Evolutionary conservation across 1,139 yeast species (phyloP), one percentile per base, ranked within the genome.

Genomic region (Kodamaea sp.): DNA sequence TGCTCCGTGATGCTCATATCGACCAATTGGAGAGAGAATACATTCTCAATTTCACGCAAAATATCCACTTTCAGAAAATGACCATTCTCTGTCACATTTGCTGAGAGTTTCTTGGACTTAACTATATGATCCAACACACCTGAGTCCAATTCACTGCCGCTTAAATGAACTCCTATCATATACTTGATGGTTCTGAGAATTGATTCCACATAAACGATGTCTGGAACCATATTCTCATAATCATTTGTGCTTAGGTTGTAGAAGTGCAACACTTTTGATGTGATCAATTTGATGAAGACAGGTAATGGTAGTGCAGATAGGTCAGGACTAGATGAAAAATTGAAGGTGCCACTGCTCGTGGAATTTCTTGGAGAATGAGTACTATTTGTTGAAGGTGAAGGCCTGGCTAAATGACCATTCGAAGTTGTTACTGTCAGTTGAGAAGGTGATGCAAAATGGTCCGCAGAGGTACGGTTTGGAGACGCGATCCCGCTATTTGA

Each of bases 141-240:
- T 3, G 42, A 22, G 10, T 29, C 31, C 12, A 37, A 24, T n/a
- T 74, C 80, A 9, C 74, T 70, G 4, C 80, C 80, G 5, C 54
- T 48, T 10, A 73, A 55, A 40, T 73, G 71, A 5, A 81, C 61
- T 8, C 70, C 58, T 1, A 83, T 70, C 73, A 85, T 72, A 35
- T 86, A 70, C 39, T 78, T 79, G 20, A 83, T 63, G 31, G 74
- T 74, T 36, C 96, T 69, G 25, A 89, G 50, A 4, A 84, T 66
- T 4, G 83, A 71, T 45, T 88, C 96, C 28, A 86, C 80, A 46
- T 80, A 85, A 0, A 89, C 90, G 3, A 84, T 60, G 43, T 83
- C 92, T 0, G 97, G 97, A 0, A 84, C 90, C 47, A 78, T 77
- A 46, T 90, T 95, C 41, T 82, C 89, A 11, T 73, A 68, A 37